phyloP scores from a whole-genome alignment of 331 rosid genomes.

The Acacia pycnantha region DNA sequence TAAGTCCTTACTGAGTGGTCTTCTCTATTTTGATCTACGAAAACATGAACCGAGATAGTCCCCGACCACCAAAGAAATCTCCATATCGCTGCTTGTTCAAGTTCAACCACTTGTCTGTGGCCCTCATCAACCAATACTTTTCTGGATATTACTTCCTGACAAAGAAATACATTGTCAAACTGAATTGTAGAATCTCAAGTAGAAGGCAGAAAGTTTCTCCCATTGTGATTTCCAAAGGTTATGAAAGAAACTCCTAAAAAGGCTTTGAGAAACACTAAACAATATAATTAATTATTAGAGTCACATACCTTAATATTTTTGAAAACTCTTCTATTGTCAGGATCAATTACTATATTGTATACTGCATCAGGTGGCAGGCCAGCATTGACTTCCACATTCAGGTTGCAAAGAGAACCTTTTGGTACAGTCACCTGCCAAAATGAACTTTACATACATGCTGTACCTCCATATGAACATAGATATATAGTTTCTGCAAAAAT shows the following conservation, averaged over 20 bases:
- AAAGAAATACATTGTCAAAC: constrained; percentile 26
- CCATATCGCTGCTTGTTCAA: constrained; percentile 98
- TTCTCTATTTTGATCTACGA: constrained; percentile 93
- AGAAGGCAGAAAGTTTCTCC: constrained; percentile 15
- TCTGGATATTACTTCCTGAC: constrained; percentile 90
- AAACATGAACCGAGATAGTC: constrained; percentile 78
- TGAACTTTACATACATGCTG: background rate
- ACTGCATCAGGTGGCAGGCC: constrained; percentile 98
- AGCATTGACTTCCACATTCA: constrained; percentile 69
- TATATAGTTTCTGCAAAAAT: constrained; percentile 8
- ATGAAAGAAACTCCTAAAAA: background rate
- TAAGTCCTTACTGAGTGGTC: constrained; percentile 74
- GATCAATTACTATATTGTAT: constrained; percentile 82
- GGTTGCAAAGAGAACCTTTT: constrained; percentile 91
- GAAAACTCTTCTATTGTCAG: constrained; percentile 92
- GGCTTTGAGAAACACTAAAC: constrained; percentile 5
- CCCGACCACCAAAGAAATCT: constrained; percentile 99
- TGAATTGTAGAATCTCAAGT: constrained; percentile 21
- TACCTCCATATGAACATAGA: background rate
- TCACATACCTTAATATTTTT: constrained; percentile 79
- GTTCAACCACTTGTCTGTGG: constrained; percentile 84
- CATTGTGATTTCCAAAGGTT: background rate
- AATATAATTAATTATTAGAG: constrained; percentile 4
- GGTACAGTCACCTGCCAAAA: constrained; percentile 83
- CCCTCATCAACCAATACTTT: constrained; percentile 90